phyloP scores from a whole-genome alignment of 1,139 yeast species.

The Candida sp. region DNA sequence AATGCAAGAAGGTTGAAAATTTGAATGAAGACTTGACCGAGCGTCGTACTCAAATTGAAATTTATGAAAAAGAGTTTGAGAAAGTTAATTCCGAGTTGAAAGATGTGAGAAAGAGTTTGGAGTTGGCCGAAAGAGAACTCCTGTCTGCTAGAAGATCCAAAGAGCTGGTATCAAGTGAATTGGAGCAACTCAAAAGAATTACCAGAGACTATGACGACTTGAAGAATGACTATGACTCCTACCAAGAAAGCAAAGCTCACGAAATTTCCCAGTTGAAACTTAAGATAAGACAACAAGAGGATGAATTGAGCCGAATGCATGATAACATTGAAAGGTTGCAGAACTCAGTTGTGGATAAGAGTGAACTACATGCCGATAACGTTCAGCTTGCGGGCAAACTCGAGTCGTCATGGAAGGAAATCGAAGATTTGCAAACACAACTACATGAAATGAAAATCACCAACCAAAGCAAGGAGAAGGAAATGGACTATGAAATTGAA shows the following conservation, averaged over 20 bases:
- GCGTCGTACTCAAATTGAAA: constrained; percentile 4
- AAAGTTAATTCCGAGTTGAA: constrained; percentile 7
- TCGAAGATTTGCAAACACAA: constrained; percentile 4
- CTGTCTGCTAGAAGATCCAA: not conserved
- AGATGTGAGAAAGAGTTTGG: not conserved
- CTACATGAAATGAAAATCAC: constrained; percentile 3
- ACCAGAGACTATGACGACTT: not conserved
- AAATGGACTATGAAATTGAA: constrained; percentile 1
- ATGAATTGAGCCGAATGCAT: not conserved
- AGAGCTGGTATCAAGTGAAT: not conserved
- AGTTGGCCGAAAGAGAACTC: not conserved
- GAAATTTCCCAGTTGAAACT: not conserved
- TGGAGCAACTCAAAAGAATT: not conserved
- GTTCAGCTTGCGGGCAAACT: constrained; percentile 1
- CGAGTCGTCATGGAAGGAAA: constrained; percentile 2
- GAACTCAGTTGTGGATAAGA: not conserved
- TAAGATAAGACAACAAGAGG: not conserved
- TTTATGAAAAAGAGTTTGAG: constrained; percentile 12
- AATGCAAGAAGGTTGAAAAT: not conserved
- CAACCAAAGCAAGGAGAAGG: not conserved
- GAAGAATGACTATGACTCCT: not conserved
- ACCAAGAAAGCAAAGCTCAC: not conserved
- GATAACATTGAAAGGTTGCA: not conserved
- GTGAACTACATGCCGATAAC: constrained; percentile 1
- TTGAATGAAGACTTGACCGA: not conserved